These are phyloP conservation scores for Casuarina glauca DNA, from an alignment of 306 rosid species.

Conservation along the genomic window DNA sequence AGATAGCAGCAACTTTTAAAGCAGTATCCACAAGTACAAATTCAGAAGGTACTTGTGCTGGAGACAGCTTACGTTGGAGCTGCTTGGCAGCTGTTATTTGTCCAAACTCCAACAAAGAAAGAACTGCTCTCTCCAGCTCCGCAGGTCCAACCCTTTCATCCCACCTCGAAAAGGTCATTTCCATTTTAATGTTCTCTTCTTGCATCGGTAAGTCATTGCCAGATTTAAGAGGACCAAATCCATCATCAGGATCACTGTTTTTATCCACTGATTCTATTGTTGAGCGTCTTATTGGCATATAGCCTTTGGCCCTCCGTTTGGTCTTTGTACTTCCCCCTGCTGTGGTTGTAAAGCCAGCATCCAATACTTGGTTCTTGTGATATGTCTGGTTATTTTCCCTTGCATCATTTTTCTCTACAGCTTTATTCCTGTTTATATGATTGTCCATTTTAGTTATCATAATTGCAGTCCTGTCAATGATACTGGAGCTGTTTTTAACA, in stretches of 20 bases:
- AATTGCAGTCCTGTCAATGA: conserved; percentile 86
- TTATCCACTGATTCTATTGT: conserved; percentile 59
- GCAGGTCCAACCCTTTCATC: conserved; percentile 93
- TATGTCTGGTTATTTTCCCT: conserved; percentile 58
- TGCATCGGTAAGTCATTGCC: conserved; percentile 59
- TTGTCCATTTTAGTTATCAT: conserved; percentile 87
- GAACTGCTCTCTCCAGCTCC: conserved; percentile 89
- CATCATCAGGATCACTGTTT: conserved; percentile 64
- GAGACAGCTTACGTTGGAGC: conserved; percentile 88
- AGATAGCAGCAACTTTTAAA: conserved; percentile 72
- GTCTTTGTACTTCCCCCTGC: conserved; percentile 69
- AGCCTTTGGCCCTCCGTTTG: conserved; percentile 86
- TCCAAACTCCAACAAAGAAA: conserved; percentile 92
- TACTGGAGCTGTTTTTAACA: conserved; percentile 65
- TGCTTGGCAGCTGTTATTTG: conserved; percentile 93
- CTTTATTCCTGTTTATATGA: conserved; percentile 67
- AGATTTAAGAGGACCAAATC: conserved; percentile 44
- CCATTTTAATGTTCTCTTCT: conserved; percentile 71
- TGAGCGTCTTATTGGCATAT: conserved; percentile 54
- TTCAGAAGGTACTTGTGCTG: conserved; percentile 72
- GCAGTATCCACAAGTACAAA: conserved; percentile 84
- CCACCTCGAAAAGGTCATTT: conserved; percentile 86
- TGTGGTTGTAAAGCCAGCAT: conserved; percentile 53
- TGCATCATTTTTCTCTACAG: conserved; percentile 62
- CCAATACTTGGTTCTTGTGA: conserved; percentile 62